Conservation (phyloP, 257 asterid genomes). For the Rauvolfia tetraphylla region DNA sequence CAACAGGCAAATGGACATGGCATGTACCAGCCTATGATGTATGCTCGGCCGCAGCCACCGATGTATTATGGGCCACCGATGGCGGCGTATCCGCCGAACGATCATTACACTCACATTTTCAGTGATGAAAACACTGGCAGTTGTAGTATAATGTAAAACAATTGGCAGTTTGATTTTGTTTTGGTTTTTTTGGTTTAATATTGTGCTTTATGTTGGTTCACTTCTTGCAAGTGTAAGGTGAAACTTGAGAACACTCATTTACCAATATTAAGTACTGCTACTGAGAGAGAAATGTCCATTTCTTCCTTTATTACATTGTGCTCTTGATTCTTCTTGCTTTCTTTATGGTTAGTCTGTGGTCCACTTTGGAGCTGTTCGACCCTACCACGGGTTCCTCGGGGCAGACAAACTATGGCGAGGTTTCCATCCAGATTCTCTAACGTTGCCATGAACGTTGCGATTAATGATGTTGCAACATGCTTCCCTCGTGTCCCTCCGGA, state of each 20-base stretch:
- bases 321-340: neutral
- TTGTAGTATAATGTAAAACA: conserved; percentile 58
- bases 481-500: too few relatives aligned
- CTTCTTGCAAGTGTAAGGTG: conserved; percentile 2
- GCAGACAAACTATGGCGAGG: neutral
- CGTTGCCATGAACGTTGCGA: too few relatives aligned
- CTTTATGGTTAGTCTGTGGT: too few relatives aligned
- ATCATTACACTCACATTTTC: conserved; percentile 51
- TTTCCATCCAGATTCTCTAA: too few relatives aligned
- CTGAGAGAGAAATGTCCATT: neutral
- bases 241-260: neutral
- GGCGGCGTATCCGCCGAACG: conserved; percentile 36
- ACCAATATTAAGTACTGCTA: neutral
- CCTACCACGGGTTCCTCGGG: neutral
- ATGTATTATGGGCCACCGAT: conserved; percentile 43
- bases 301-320: neutral
- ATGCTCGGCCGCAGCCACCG: conserved; percentile 35
- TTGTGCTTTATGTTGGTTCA: conserved; percentile 10
- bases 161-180: conserved; percentile 10
- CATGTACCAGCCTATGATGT: conserved; percentile 48
- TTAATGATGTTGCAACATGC: too few relatives aligned
- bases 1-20: conserved; percentile 44
- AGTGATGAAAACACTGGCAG: conserved; percentile 79
- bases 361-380: neutral
- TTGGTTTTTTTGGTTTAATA: conserved; percentile 3